A percentile compares a stretch with the other conserved stretches of the same genome.
phyloP scores from a whole-genome alignment of 331 rosid species.

The Telfairia occidentalis region DNA sequence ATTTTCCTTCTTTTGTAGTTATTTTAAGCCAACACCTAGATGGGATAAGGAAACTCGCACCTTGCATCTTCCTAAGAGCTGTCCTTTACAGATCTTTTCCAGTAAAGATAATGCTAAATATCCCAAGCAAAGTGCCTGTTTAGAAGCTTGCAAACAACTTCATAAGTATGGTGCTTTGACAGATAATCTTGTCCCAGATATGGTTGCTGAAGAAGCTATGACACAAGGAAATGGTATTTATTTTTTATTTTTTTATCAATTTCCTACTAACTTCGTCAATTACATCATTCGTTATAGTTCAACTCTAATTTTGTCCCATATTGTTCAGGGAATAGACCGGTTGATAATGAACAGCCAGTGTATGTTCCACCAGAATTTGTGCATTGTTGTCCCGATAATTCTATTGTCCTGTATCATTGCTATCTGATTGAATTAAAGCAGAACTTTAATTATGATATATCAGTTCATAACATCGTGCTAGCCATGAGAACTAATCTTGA shows the following conservation, averaged over 20 bases:
- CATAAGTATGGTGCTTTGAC: constrained; percentile 73
- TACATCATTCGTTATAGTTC: background rate
- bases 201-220: constrained; percentile 41
- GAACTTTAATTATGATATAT: constrained; percentile 34
- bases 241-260: constrained; percentile 3
- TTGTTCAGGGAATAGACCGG: constrained; percentile 38
- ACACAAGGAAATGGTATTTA: constrained; percentile 42
- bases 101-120: constrained; percentile 35
- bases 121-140: constrained; percentile 63
- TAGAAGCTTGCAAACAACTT: constrained; percentile 86
- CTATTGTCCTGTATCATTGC: constrained; percentile 37
- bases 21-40: constrained; percentile 72
- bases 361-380: constrained; percentile 62
- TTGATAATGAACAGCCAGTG: constrained; percentile 43
- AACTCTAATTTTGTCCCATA: background rate
- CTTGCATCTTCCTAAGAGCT: constrained; percentile 66
- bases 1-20: constrained; percentile 30
- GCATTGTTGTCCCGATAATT: constrained; percentile 13
- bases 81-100: constrained; percentile 41
- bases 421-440: constrained; percentile 53
- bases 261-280: constrained; percentile 1
- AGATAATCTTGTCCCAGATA: constrained; percentile 65
- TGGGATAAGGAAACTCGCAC: constrained; percentile 51
- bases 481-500: constrained; percentile 41
- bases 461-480: constrained; percentile 45